Base-by-base conservation (phyloP, 805 yeast genomes). In the Myxozyma monticola region DNA sequence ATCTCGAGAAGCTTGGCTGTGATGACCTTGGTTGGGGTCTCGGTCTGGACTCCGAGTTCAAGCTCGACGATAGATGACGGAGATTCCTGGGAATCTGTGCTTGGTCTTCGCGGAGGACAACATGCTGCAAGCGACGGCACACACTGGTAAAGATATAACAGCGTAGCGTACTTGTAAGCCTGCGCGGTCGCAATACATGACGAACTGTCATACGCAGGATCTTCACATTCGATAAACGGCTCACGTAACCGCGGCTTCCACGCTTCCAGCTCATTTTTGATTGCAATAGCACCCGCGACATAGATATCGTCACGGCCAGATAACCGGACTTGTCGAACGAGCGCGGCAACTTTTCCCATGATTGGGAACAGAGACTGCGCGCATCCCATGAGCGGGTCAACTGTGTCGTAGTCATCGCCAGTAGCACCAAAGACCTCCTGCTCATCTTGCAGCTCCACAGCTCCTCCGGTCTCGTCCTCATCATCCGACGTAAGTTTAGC, bases 171-270 rank as follows among this genome's bases (percentile, higher is more conserved):
- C 34, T 85, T 62, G 64, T 83, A 83, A 0, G 87, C 83, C 60
- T 83, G 88, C 1, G 88, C 87, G 0, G 87, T 83, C 1, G 86
- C 78, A 22, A 83, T 71, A 50, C 84, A 79, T 8, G 84, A 76
- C 3, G 82, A 68, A 26, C 79, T 61, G 56, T 82, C 88, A 71
- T 82, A 77, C 1, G 71, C 65, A 4, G 77, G 73, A 52, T 76
- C 78, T 41, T 69, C 74, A 15, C 49, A 43, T 45, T 63, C 62
- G 50, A 66, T 65, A 15, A 66, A 66, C 59, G 72, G 61, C 1
- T 75, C 63, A 5, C 8, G 15, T 9, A 71, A 67, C 2, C 72
- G 69, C 2, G 87, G 84, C 57, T 71, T 71, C 88, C 88, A 83
- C 8, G 67, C 67, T 42, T 76, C 75, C 36, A 83, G 66, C 43